Evolutionary conservation across 768 basidiomycete species (phyloP).

Genomic region (Lepiota subincarnata): DNA sequence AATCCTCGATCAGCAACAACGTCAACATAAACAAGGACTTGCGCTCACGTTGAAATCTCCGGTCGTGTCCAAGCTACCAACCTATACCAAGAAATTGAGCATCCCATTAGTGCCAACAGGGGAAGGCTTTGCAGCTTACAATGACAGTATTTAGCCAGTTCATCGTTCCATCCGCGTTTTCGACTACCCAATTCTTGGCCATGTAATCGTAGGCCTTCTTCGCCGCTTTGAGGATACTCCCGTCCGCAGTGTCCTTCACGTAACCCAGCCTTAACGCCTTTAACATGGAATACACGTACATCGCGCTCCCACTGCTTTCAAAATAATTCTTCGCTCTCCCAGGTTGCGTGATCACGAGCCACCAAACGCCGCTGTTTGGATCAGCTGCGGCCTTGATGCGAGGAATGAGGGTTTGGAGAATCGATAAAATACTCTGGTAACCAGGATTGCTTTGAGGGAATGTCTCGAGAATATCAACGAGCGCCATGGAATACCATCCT

Average conservation of each 20-base stretch:
- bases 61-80: conserved; percentile 35
- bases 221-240: conserved; percentile 32
- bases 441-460: conserved; percentile 28
- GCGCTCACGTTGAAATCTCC: conserved; percentile 34
- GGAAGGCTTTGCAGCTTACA: conserved; percentile 21
- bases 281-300: conserved; percentile 45
- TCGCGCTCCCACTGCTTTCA: conserved; percentile 42
- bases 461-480: conserved; percentile 41
- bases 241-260: conserved; percentile 31
- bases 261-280: conserved; percentile 41
- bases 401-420: conserved; percentile 31
- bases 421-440: conserved; percentile 25
- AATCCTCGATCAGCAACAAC: not conserved
- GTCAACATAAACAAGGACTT: not conserved
- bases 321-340: conserved; percentile 43
- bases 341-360: conserved; percentile 48
- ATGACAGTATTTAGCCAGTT: conserved; percentile 41
- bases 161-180: conserved; percentile 41
- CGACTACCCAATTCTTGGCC: conserved; percentile 33
- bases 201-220: conserved; percentile 41
- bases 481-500: conserved; percentile 46
- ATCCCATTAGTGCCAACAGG: not conserved
- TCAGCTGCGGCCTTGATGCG: conserved; percentile 36
- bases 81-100: conserved; percentile 22
- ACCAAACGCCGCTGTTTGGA: conserved; percentile 38